Evolutionary conservation across 371 early-diverging fungal species (phyloP), one percentile per base, ranked within the genome.

Genomic region (Globomyces sp.): DNA sequence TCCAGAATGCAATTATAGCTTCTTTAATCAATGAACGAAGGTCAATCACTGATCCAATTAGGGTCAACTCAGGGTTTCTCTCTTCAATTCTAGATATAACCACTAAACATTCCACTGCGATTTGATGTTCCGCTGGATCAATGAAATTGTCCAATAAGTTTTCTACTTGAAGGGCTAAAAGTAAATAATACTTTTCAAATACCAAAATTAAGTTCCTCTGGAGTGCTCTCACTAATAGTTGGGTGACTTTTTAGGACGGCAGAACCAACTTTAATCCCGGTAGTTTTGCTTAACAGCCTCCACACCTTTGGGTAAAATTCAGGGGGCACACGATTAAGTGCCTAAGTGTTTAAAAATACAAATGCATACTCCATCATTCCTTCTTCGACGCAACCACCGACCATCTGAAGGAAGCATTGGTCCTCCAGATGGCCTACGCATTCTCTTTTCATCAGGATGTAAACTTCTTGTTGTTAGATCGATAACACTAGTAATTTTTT

Each of bases 71-170:
- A 0, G 89, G 88, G 48, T 89, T 83, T 3, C 85, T 71, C 41
- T 89, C 87, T 50, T 84, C 81, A 46, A 88, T 77, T 48, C 85
- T 77, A 47, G 86, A 80, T 41, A 92, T 83, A 44, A 89, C 84
- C 53, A 83, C 81, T 43, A 92, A 70, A 1, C 84, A 80, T 67
- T 91, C 91, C 0, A 89, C 88, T 0, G 88, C 89, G 45, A 92
- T 79, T 75, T 91, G 91, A 36, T 91, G 87, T 71, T 92, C 92
- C 6, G 93, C 94, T 3, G 94, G 92, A 63, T 94, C 93, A 4
- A 78, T 70, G 44, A 90, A 85, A 5, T 82, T 85, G 66, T 80
- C 80, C 68, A 92, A 75, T 62, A 90, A 86, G 55, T 78, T 74
- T 67, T 92, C 93, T 0, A 92, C 88, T 47, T 85, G 87, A 50